These are phyloP conservation scores for Cyberlindnera japonica DNA, from an alignment of 805 yeast genomes.

Conservation along the genomic window DNA sequence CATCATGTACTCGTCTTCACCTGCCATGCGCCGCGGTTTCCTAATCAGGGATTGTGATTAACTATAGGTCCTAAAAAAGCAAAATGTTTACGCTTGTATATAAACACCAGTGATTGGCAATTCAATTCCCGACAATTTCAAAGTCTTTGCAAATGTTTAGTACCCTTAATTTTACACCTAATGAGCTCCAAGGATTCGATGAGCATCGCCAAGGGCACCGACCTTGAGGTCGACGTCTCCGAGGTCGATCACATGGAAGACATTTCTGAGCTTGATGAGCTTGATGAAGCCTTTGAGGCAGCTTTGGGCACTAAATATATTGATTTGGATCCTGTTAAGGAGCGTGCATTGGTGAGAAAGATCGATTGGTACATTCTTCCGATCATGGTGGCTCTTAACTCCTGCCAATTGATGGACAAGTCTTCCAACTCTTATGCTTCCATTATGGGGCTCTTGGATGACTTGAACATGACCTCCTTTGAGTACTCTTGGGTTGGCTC, in stretches of 20 bases:
- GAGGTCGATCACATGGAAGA: conserved; percentile 3
- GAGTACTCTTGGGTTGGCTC: conserved; percentile 54
- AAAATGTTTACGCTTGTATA: too few species aligned
- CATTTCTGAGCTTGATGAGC: conserved; percentile 2
- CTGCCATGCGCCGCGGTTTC: too few species aligned
- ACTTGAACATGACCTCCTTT: conserved; percentile 41
- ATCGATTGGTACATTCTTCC: conserved; percentile 38
- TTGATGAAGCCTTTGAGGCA: conserved; percentile 11
- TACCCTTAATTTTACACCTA: too few species aligned
- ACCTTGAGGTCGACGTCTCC: conserved; percentile 3
- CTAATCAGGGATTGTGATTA: too few species aligned
- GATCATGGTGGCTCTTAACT: conserved; percentile 32
- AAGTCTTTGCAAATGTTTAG: too few species aligned
- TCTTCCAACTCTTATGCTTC: conserved; percentile 41
- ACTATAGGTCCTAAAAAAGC: too few species aligned
- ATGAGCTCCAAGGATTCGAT: conserved; percentile 1
- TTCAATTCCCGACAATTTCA: too few species aligned
- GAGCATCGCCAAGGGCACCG: background rate
- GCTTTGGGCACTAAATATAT: conserved; percentile 3
- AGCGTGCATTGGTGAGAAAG: conserved; percentile 30
- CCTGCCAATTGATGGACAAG: conserved; percentile 41
- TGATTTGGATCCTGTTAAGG: conserved; percentile 9
- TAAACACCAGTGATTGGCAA: too few species aligned
- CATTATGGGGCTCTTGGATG: conserved; percentile 46
- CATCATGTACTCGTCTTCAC: too few species aligned